Conservation (phyloP, 1,284 basidiomycete species). For the Cutaneotrichosporon arboriforme region DNA sequence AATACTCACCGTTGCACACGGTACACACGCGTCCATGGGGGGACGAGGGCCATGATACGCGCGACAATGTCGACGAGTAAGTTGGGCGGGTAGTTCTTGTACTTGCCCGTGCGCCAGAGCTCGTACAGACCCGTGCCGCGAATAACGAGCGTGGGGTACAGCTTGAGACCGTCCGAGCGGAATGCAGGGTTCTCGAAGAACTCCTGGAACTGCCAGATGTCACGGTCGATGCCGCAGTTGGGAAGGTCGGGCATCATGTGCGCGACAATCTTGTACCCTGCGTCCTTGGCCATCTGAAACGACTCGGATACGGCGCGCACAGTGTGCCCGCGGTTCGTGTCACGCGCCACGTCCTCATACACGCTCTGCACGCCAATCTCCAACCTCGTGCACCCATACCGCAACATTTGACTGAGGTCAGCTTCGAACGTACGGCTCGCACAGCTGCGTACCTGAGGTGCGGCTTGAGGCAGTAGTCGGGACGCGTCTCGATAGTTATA, state of each 20-base stretch:
- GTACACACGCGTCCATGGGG: slow-evolving; percentile 98
- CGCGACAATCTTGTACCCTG: slow-evolving; percentile 97
- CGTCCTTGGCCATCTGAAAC: slow-evolving; percentile 97
- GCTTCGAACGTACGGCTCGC: not conserved
- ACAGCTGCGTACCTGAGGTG: slow-evolving; percentile 65
- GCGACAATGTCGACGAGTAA: slow-evolving; percentile 96
- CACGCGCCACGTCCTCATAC: slow-evolving; percentile 97
- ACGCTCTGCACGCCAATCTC: slow-evolving; percentile 99
- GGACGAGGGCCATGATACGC: slow-evolving; percentile 89
- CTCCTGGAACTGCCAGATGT: slow-evolving; percentile 89
- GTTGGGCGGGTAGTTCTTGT: slow-evolving; percentile 99
- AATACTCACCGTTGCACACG: slow-evolving; percentile 76
- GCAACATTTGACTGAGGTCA: slow-evolving; percentile 79
- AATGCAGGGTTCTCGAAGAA: slow-evolving; percentile 99
- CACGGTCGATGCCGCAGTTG: slow-evolving; percentile 93
- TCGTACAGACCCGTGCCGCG: slow-evolving; percentile 96
- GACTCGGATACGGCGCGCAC: slow-evolving; percentile 96
- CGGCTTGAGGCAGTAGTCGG: slow-evolving; percentile 95
- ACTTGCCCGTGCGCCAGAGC: slow-evolving; percentile 90
- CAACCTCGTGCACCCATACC: slow-evolving; percentile 95
- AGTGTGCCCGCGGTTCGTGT: slow-evolving; percentile 97
- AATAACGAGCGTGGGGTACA: slow-evolving; percentile 97
- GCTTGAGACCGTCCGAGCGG: slow-evolving; percentile 93
- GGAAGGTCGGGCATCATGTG: slow-evolving; percentile 99
- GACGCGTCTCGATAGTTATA: slow-evolving; percentile 97